Evolutionary conservation across 495 filamentous ascomycete genomes (phyloP).

Genomic region (Neurospora sp.): DNA sequence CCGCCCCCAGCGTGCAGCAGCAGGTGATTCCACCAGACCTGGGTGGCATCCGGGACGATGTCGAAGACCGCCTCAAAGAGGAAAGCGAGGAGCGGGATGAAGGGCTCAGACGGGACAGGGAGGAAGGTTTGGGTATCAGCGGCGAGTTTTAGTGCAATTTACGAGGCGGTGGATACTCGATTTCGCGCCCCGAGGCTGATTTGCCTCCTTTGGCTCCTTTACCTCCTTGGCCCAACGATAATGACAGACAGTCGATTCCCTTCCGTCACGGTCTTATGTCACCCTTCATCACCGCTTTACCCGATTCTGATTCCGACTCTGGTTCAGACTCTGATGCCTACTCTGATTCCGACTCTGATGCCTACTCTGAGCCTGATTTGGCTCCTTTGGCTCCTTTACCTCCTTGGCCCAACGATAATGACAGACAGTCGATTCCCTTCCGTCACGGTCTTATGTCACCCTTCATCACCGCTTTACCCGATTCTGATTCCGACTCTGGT

Average conservation of each 20-base stretch:
- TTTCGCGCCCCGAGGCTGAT: not conserved
- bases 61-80: slow-evolving; percentile 68
- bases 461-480: not conserved
- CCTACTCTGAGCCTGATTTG: not conserved
- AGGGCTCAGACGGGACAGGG: slow-evolving; percentile 27
- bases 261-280: not conserved
- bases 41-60: slow-evolving; percentile 60
- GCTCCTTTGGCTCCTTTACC: not conserved
- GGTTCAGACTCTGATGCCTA: not conserved
- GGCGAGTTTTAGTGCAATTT: slow-evolving; percentile 28
- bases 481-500: not conserved
- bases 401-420: not conserved
- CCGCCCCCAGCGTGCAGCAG: slow-evolving; percentile 81
- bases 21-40: slow-evolving; percentile 71
- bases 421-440: not conserved
- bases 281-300: not conserved
- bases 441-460: not conserved
- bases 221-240: not conserved
- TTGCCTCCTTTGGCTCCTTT: not conserved
- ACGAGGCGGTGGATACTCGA: not conserved
- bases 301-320: not conserved
- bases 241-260: not conserved
- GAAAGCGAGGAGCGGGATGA: slow-evolving; percentile 54
- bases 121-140: slow-evolving; percentile 31
- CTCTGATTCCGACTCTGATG: not conserved